phyloP scores from a whole-genome alignment of 176 grass and related monocot genomes.

The Carex littledalei region DNA sequence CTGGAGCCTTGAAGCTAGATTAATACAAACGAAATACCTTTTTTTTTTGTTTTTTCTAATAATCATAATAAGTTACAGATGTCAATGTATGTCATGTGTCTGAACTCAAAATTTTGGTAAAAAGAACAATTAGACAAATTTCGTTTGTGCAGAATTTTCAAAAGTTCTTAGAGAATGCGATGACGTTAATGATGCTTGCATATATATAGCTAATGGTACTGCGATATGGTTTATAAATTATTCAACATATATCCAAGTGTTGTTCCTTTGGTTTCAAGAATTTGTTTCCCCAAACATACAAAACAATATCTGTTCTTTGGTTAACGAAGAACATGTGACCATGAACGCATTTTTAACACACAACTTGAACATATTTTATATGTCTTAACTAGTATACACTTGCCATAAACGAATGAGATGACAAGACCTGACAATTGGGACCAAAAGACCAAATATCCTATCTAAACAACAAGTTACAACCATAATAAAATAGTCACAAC shows the following conservation, averaged over 20 bases:
- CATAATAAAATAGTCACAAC: background rate
- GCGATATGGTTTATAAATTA: background rate
- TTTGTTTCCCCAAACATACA: background rate
- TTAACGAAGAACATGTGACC: background rate
- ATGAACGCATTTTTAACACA: background rate
- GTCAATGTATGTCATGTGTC: background rate
- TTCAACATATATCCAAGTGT: background rate
- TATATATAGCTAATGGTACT: background rate
- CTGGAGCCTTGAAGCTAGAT: background rate
- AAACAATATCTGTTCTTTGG: background rate
- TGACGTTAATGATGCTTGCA: background rate
- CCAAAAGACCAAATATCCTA: slow-evolving; percentile 11
- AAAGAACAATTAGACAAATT: background rate
- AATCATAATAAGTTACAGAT: background rate
- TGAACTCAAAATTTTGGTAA: background rate
- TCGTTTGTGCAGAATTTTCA: background rate
- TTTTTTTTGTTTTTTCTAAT: background rate
- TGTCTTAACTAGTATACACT: background rate
- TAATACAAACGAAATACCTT: background rate
- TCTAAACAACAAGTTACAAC: slow-evolving; percentile 12
- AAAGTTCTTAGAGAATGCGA: background rate
- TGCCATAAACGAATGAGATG: slow-evolving; percentile 9
- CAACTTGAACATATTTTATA: background rate
- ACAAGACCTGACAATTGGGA: background rate
- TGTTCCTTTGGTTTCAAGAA: background rate